Conservation (phyloP, 768 basidiomycete genomes). For the Pleurotus salmoneostramineus region DNA sequence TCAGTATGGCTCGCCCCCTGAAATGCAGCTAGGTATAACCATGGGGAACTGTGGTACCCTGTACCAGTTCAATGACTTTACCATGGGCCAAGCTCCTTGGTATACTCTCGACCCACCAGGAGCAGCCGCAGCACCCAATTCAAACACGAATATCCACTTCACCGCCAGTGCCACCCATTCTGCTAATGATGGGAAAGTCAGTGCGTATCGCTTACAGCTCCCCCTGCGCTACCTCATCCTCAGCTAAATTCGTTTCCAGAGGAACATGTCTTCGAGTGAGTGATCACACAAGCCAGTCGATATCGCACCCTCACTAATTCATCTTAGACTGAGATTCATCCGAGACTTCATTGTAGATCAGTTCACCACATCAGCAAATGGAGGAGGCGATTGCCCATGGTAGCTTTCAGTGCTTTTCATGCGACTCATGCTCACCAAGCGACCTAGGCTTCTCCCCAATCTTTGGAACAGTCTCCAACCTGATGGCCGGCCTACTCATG, state of each 20-base stretch:
- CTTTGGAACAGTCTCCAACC: neutral
- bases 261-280: constrained; percentile 4
- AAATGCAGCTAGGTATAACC: neutral
- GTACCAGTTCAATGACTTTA: neutral
- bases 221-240: too few relatives aligned
- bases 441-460: neutral
- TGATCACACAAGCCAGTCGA: too few relatives aligned
- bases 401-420: neutral
- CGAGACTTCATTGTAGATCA: neutral
- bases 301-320: neutral
- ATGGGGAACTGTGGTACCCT: neutral
- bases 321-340: neutral
- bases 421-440: neutral
- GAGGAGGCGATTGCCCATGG: neutral
- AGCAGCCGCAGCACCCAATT: neutral
- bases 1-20: neutral
- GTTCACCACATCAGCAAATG: neutral
- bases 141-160: neutral
- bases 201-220: neutral
- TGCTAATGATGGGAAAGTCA: neutral
- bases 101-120: neutral
- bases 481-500: neutral
- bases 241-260: neutral
- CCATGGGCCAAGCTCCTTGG: neutral
- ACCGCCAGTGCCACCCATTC: neutral